These are phyloP conservation scores for Tripterygium wilfordii DNA, from an alignment of 177 flowering plant genomes.

Conservation along the genomic window DNA sequence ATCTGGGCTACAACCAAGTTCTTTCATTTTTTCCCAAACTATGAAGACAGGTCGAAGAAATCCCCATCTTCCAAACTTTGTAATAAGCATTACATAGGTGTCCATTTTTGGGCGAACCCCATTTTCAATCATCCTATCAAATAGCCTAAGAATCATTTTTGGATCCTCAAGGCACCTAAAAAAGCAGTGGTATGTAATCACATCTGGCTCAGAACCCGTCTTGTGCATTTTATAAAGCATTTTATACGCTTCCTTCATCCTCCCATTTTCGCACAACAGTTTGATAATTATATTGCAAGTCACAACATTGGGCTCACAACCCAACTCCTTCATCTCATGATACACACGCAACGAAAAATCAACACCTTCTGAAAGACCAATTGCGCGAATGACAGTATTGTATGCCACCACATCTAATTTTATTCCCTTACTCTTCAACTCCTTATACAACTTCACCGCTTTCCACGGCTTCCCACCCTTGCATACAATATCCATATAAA, in stretches of 20 bases:
- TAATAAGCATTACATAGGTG: slow-evolving; percentile 85
- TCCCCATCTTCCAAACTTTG: slow-evolving; percentile 93
- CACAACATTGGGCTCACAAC: slow-evolving; percentile 63
- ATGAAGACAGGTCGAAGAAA: slow-evolving; percentile 70
- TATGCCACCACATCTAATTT: slow-evolving; percentile 73
- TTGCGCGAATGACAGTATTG: slow-evolving; percentile 67
- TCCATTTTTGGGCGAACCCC: slow-evolving; percentile 75
- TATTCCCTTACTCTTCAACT: slow-evolving; percentile 70
- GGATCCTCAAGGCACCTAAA: slow-evolving; percentile 64
- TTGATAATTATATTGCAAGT: slow-evolving; percentile 69
- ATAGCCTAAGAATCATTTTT: slow-evolving; percentile 56
- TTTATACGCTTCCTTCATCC: slow-evolving; percentile 50
- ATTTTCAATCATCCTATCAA: slow-evolving; percentile 69
- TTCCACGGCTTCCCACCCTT: slow-evolving; percentile 87
- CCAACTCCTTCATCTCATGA: slow-evolving; percentile 71
- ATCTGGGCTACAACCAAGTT: slow-evolving; percentile 70
- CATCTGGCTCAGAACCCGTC: slow-evolving; percentile 61
- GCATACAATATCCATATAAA: slow-evolving; percentile 79
- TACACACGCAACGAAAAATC: slow-evolving; percentile 50
- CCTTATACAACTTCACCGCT: slow-evolving; percentile 71
- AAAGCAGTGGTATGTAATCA: slow-evolving; percentile 62
- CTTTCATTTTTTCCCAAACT: slow-evolving; percentile 81
- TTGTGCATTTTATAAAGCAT: slow-evolving; percentile 52
- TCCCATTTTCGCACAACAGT: slow-evolving; percentile 67
- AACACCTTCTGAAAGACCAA: slow-evolving; percentile 68